Percentiles rank a stretch among this genome's conserved stretches.
phyloP scores from a whole-genome alignment of 768 basidiomycete species.

The Suillus occidentalis region DNA sequence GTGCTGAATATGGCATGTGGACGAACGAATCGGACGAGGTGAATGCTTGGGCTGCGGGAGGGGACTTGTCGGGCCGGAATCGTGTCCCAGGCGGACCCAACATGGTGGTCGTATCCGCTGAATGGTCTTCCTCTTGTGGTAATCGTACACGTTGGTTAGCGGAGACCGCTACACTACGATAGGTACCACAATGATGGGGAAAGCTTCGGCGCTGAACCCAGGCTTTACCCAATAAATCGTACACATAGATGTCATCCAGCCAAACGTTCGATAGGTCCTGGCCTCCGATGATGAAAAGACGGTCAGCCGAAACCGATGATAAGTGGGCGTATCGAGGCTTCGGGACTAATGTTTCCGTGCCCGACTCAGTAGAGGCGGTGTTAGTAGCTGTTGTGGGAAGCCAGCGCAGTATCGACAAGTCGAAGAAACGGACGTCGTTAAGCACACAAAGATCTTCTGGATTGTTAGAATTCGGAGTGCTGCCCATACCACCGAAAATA shows the following conservation, averaged over 20 bases:
- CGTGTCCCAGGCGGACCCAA: slow-evolving; percentile 58
- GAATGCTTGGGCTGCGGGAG: slow-evolving; percentile 42
- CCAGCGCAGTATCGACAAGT: slow-evolving; percentile 73
- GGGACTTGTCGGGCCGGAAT: slow-evolving; percentile 51
- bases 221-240: slow-evolving; percentile 66
- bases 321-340: slow-evolving; percentile 94
- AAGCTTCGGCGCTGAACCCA: slow-evolving; percentile 85
- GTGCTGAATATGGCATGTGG: slow-evolving; percentile 76
- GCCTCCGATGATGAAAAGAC: slow-evolving; percentile 90
- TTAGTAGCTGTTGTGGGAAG: slow-evolving; percentile 43
- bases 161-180: slow-evolving; percentile 89
- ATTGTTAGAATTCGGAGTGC: slow-evolving; percentile 65
- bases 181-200: slow-evolving; percentile 94
- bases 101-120: slow-evolving; percentile 39
- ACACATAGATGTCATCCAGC: slow-evolving; percentile 91
- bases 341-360: slow-evolving; percentile 57
- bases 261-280: slow-evolving; percentile 93
- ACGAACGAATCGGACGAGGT: slow-evolving; percentile 60
- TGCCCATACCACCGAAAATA: slow-evolving; percentile 95
- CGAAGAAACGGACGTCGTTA: slow-evolving; percentile 89
- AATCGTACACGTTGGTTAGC: slow-evolving; percentile 66
- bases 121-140: slow-evolving; percentile 58
- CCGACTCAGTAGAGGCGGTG: slow-evolving; percentile 32
- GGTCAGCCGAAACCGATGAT: slow-evolving; percentile 80
- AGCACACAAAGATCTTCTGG: slow-evolving; percentile 88